Percentiles rank a stretch among this genome's conserved stretches.
phyloP scores from a whole-genome alignment of 352 stramenopile genomes.

The Halophytophthora batemanensis region DNA sequence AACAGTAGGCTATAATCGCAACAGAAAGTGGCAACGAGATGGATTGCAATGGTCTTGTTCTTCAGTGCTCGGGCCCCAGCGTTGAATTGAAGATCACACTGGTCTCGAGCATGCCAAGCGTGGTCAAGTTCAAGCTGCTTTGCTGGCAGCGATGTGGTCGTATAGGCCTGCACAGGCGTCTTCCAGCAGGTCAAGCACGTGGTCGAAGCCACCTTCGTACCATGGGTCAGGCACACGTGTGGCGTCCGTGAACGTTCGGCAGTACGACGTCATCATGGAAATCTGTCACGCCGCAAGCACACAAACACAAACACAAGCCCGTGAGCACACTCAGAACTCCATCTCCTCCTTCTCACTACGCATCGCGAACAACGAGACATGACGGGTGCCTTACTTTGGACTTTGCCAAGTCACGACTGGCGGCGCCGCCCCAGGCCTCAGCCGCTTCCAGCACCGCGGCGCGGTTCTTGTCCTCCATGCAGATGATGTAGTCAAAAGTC shows the following conservation, averaged over 20 bases:
- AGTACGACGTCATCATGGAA: slow-evolving; percentile 84
- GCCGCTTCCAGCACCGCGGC: slow-evolving; percentile 79
- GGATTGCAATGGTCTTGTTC: slow-evolving; percentile 4
- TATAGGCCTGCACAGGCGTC: slow-evolving; percentile 84
- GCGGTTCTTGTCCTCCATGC: slow-evolving; percentile 88
- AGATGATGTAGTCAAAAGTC: slow-evolving; percentile 87
- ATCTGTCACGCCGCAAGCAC: slow-evolving; percentile 39
- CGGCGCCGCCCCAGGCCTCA: slow-evolving; percentile 69
- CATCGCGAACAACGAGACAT: too few species aligned
- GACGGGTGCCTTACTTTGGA: too few species aligned
- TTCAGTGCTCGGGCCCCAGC: neutral
- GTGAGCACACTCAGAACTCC: neutral
- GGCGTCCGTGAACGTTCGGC: slow-evolving; percentile 54
- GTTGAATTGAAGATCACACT: too few species aligned
- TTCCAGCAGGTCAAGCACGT: slow-evolving; percentile 87
- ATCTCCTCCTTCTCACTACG: too few species aligned
- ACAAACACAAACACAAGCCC: neutral
- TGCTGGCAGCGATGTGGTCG: slow-evolving; percentile 33
- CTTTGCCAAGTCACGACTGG: slow-evolving; percentile 44
- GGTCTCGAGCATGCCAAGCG: neutral
- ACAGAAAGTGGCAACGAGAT: slow-evolving; percentile 1
- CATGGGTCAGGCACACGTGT: slow-evolving; percentile 76
- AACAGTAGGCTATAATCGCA: neutral
- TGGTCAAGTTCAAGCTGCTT: slow-evolving; percentile 3
- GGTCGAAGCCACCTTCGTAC: slow-evolving; percentile 90